A percentile compares a stretch with the other conserved stretches of the same genome.
These are phyloP conservation scores for Gloeostereum incarnatum DNA, from an alignment of 768 basidiomycete genomes.

Conservation along the genomic window DNA sequence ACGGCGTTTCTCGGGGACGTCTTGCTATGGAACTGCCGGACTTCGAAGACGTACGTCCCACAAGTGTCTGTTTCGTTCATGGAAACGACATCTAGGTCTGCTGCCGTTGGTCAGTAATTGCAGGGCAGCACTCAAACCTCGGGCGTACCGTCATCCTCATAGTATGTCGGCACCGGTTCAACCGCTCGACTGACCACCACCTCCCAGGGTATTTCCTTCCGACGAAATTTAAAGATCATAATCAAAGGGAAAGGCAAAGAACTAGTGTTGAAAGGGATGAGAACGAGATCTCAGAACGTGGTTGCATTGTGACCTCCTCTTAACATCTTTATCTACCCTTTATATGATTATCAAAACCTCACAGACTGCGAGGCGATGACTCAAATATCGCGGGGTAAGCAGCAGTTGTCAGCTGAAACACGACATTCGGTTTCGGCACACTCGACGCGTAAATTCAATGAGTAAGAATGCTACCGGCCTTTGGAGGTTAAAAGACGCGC, in stretches of 20 bases:
- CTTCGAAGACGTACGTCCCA: constrained; percentile 57
- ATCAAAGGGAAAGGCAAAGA: neutral
- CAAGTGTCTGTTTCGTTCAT: constrained; percentile 43
- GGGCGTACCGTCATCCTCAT: constrained; percentile 42
- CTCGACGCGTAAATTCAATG: no score
- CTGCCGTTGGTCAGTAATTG: constrained; percentile 3
- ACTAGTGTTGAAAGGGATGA: neutral
- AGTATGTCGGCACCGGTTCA: constrained; percentile 55
- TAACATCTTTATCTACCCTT: no score
- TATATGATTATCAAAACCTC: no score
- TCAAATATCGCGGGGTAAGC: no score
- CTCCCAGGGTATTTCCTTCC: constrained; percentile 65
- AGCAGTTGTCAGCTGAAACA: no score
- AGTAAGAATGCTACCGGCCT: no score
- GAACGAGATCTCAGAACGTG: neutral
- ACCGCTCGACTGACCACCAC: constrained; percentile 61
- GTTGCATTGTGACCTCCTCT: no score
- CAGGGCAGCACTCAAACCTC: neutral
- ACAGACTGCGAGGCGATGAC: no score
- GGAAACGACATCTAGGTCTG: constrained; percentile 54
- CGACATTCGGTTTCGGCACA: no score
- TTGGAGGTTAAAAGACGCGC: no score
- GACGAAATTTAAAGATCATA: constrained; percentile 36
- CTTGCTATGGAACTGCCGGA: constrained; percentile 32
- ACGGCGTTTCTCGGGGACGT: constrained; percentile 44